Base-by-base conservation (phyloP, 2,329 filamentous ascomycete species). In the Colletotrichum scovillei region DNA sequence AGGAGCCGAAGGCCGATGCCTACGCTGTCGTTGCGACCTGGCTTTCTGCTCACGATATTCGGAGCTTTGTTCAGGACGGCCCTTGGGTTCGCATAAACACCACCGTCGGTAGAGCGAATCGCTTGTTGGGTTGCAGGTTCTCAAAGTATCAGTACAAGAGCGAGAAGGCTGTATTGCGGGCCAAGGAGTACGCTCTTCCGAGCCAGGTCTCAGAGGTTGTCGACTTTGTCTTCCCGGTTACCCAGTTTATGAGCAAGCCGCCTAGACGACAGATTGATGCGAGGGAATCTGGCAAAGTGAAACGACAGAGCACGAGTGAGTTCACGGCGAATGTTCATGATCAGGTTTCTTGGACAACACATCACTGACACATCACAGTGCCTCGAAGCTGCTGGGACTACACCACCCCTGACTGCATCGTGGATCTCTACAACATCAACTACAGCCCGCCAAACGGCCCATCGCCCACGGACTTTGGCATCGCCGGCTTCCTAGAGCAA, bases 221-320 rank as follows among this genome's bases (percentile, higher is more conserved):
- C 66, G 82, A 81, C 66, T 88, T 88, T 73, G 80, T 89, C 32
- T 83, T 87, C 53, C 87, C 87, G 0, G 78, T 88, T 55, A 80
- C 82, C 69, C 86, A 88, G 79, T 89, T 89, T 69, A 85, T 88
- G 5, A 53, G 4, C 42, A 55, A 53, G 83, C 79, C 81, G 3
- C 86, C 86, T 1, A 82, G 77, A 62, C 80, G 79, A 62, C 78
- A 79, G 42, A 73, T 77, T 22, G 77, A 72, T 67, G 80, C 73
- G 14, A 75, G 71, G 5, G 73, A n/a, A 12, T 57, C 30, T n/a
- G 67, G 58, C 55, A 68, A 63, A n/a, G 55, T 55, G 8, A 69
- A 69, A 35, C 24, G 67, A 32, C 28, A 49, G 32, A 62, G 30
- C 5, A 58, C 32, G 0, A 12, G 67, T 69, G 26, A 8, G 67